A percentile compares a stretch with the other conserved stretches of the same genome.
These are phyloP conservation scores for Globisporangium splendens DNA, from an alignment of 352 stramenopile genomes.

Conservation along the genomic window DNA sequence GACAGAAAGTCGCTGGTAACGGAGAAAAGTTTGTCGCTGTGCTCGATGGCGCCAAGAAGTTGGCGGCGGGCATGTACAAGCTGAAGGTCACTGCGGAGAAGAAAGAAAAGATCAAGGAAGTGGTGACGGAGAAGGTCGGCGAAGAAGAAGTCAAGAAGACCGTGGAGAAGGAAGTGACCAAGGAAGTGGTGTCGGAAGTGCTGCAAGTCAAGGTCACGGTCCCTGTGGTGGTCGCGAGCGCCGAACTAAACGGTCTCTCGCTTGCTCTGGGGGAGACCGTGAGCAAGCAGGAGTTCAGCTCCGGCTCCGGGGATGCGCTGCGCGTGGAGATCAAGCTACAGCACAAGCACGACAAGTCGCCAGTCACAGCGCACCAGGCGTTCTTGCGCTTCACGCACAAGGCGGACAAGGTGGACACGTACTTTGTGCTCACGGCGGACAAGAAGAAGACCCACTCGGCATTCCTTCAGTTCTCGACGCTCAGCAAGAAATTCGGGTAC, in stretches of 20 bases:
- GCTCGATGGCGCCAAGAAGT: slow-evolving; percentile 36
- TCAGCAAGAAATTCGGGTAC: slow-evolving; percentile 83
- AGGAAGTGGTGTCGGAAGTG: slow-evolving; percentile 42
- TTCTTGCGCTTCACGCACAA: slow-evolving; percentile 73
- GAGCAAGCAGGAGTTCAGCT: slow-evolving; percentile 46
- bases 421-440: slow-evolving; percentile 68
- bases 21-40: slow-evolving; percentile 55
- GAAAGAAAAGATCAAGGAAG: too few relatives aligned
- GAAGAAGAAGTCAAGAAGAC: slow-evolving; percentile 21
- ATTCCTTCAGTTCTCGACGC: slow-evolving; percentile 48
- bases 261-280: slow-evolving; percentile 57
- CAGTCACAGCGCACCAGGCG: slow-evolving; percentile 66
- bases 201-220: slow-evolving; percentile 77
- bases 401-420: slow-evolving; percentile 53
- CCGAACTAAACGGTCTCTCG: slow-evolving; percentile 48
- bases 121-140: slow-evolving; percentile 28
- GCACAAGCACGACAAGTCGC: slow-evolving; percentile 46
- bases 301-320: slow-evolving; percentile 51
- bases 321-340: slow-evolving; percentile 59
- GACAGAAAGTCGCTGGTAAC: slow-evolving; percentile 58
- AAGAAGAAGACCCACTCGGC: slow-evolving; percentile 30
- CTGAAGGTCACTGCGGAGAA: slow-evolving; percentile 44
- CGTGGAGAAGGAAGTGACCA: too few relatives aligned
- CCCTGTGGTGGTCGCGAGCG: slow-evolving; percentile 49
- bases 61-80: slow-evolving; percentile 74